phyloP scores from a whole-genome alignment of 306 rosid species.

The Glycine latifolia region DNA sequence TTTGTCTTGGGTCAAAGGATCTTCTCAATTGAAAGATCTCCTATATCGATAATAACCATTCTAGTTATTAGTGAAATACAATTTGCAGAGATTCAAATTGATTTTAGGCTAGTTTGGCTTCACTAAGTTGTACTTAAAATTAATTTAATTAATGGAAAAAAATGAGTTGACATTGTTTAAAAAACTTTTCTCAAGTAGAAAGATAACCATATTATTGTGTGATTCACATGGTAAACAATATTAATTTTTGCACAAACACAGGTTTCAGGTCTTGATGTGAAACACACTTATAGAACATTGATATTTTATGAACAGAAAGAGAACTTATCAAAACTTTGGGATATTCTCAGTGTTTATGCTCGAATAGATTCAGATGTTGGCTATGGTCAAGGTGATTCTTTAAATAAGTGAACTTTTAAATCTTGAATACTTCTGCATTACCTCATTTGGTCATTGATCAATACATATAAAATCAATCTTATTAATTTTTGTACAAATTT shows the following conservation, averaged over 20 bases:
- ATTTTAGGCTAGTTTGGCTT: neutral
- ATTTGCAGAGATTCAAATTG: neutral
- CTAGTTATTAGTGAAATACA: neutral
- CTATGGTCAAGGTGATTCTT: slow-evolving; percentile 86
- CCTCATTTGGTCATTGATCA: neutral
- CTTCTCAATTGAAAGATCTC: too few species aligned
- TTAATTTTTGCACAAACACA: slow-evolving; percentile 11
- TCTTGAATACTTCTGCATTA: neutral
- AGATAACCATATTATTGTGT: slow-evolving; percentile 1
- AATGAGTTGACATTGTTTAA: neutral
- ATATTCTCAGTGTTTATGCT: slow-evolving; percentile 92
- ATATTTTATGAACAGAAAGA: slow-evolving; percentile 87
- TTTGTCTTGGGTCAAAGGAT: too few species aligned
- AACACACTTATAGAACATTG: slow-evolving; percentile 89
- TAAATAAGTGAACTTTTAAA: slow-evolving; percentile 21
- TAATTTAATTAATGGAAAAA: slow-evolving; percentile 9
- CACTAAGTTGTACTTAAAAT: neutral
- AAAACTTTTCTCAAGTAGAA: neutral
- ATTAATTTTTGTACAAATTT: too few species aligned
- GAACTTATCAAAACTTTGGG: slow-evolving; percentile 92
- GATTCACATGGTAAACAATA: neutral
- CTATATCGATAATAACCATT: too few species aligned
- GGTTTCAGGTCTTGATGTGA: slow-evolving; percentile 90
- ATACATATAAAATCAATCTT: too few species aligned
- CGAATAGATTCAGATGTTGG: slow-evolving; percentile 92